Evolutionary conservation across 1,284 basidiomycete species (phyloP).

Genomic region (Exobasidium cylindrosporum): DNA sequence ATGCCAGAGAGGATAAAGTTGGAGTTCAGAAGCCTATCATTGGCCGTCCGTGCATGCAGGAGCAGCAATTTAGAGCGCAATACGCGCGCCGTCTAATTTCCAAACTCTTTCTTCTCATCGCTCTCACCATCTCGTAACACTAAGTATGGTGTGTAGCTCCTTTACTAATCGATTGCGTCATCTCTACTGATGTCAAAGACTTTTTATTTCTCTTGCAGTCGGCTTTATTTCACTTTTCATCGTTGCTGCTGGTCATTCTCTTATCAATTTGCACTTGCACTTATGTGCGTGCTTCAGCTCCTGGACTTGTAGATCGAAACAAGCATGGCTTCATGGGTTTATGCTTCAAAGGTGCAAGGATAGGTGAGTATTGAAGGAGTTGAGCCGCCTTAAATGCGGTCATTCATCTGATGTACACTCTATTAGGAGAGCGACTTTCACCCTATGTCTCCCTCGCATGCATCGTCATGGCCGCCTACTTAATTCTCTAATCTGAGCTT

Average conservation of each 20-base stretch:
- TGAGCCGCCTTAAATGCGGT: neutral
- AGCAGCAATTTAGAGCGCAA: too few species aligned
- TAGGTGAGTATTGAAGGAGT: conserved; percentile 28
- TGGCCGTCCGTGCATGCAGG: too few species aligned
- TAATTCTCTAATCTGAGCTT: conserved; percentile 22
- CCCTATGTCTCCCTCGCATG: conserved; percentile 53
- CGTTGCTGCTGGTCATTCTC: conserved; percentile 85
- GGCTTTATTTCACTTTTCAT: conserved; percentile 96
- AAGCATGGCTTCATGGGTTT: conserved; percentile 67
- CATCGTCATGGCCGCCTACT: conserved; percentile 51
- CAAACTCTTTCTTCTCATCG: too few species aligned
- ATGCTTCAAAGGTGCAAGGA: conserved; percentile 51
- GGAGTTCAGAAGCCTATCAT: too few species aligned
- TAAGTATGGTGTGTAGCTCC: too few species aligned
- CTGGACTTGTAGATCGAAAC: conserved; percentile 85
- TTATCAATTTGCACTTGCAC: conserved; percentile 96
- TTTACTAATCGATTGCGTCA: too few species aligned
- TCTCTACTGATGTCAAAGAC: too few species aligned
- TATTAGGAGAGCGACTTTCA: conserved; percentile 48
- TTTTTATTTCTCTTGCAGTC: conserved; percentile 62
- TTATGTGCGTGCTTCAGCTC: conserved; percentile 84
- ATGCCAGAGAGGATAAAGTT: too few species aligned
- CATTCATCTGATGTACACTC: neutral
- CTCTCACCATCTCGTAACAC: too few species aligned
- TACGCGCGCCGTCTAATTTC: too few species aligned